Percentiles rank a stretch among this genome's conserved stretches.
phyloP scores from a whole-genome alignment of 768 basidiomycete genomes.

The Pholiota conissans region DNA sequence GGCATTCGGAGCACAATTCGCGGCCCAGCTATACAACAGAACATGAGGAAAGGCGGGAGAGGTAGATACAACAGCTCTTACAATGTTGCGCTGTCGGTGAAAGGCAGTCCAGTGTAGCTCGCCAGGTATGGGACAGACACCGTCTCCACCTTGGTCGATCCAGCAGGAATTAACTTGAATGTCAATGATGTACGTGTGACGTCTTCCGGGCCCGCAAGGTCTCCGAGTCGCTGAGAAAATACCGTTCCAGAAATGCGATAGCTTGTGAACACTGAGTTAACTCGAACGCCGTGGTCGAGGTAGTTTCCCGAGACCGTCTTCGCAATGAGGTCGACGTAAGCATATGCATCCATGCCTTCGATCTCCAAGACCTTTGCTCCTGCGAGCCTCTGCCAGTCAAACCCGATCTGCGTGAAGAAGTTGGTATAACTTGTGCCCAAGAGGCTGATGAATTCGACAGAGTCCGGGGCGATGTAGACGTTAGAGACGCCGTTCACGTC shows the following conservation, averaged over 20 bases:
- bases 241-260: conserved; percentile 46
- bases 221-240: conserved; percentile 62
- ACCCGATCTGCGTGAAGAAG: conserved; percentile 47
- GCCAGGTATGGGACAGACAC: conserved; percentile 56
- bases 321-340: conserved; percentile 58
- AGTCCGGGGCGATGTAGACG: conserved; percentile 56
- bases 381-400: conserved; percentile 61
- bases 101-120: conserved; percentile 41
- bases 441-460: conserved; percentile 48
- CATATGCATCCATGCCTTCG: conserved; percentile 51
- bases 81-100: conserved; percentile 55
- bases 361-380: conserved; percentile 58
- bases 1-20: conserved; percentile 54
- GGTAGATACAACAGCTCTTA: conserved; percentile 27
- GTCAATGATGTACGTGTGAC: conserved; percentile 47
- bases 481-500: conserved; percentile 46
- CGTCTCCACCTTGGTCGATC: conserved; percentile 47
- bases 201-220: conserved; percentile 53
- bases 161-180: conserved; percentile 45
- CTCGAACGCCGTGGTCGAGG: conserved; percentile 61
- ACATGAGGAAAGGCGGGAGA: conserved; percentile 1
- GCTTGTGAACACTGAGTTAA: conserved; percentile 62
- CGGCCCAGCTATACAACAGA: conserved; percentile 45
- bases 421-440: conserved; percentile 45
- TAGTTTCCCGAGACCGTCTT: conserved; percentile 62